Evolutionary conservation across 2,329 filamentous ascomycete genomes (phyloP).

Genomic region (Trichoderma asperellum): DNA sequence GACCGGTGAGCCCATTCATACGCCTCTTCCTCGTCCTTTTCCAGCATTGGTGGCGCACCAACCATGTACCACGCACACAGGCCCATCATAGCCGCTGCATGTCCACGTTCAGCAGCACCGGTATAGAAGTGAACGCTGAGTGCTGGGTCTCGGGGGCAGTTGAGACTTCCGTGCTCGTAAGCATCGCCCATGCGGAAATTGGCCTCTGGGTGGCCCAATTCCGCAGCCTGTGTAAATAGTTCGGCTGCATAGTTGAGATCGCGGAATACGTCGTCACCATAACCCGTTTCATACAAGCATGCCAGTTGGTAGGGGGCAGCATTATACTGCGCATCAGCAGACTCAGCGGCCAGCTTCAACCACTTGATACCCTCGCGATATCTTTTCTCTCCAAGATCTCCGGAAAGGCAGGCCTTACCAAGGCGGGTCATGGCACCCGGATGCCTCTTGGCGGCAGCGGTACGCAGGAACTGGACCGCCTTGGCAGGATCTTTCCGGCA

Average conservation of each 20-base stretch:
- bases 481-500: conserved; percentile 87
- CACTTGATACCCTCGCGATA: conserved; percentile 94
- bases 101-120: conserved; percentile 80
- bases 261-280: conserved; percentile 89
- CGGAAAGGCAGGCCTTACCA: conserved; percentile 85
- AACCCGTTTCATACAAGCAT: conserved; percentile 87
- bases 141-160: conserved; percentile 87
- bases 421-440: conserved; percentile 93
- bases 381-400: conserved; percentile 83
- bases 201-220: conserved; percentile 85
- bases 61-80: conserved; percentile 99
- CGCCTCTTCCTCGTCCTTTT: conserved; percentile 94
- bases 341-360: conserved; percentile 90
- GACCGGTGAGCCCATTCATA: conserved; percentile 94
- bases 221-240: conserved; percentile 90
- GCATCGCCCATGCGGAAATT: conserved; percentile 91
- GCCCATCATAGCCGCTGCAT: conserved; percentile 94
- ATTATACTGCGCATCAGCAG: conserved; percentile 90
- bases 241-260: conserved; percentile 91
- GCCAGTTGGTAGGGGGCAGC: conserved; percentile 89
- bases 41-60: conserved; percentile 85
- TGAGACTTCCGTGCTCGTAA: conserved; percentile 88
- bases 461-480: conserved; percentile 90
- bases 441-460: conserved; percentile 89
- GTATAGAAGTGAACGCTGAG: conserved; percentile 98